These are phyloP conservation scores for Epichloe typhina DNA, from an alignment of 2,329 filamentous ascomycete species.

Conservation along the genomic window DNA sequence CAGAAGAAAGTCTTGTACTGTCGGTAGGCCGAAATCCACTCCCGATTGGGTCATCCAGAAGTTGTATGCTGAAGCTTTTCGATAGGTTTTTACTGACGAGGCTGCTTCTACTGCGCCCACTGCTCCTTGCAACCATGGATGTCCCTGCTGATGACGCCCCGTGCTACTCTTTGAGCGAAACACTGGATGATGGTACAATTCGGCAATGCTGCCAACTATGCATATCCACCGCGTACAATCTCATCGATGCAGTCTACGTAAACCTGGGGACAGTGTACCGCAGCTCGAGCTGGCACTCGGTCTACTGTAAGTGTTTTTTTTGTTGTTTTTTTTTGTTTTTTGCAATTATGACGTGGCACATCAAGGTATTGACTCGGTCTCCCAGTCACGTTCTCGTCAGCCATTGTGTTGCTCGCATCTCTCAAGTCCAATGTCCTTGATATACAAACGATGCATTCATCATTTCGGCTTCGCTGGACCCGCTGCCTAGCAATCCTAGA, in stretches of 20 bases:
- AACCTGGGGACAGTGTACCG: background rate
- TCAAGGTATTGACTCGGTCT: background rate
- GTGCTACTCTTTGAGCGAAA: background rate
- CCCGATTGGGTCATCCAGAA: background rate
- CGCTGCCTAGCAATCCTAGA: background rate
- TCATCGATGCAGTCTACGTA: background rate
- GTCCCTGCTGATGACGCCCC: background rate
- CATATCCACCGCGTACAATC: slow-evolving; percentile 1
- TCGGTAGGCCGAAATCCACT: background rate
- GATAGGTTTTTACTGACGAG: slow-evolving; percentile 1
- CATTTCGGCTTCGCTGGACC: slow-evolving; percentile 1
- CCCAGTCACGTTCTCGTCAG: slow-evolving; percentile 1
- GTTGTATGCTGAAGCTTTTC: background rate
- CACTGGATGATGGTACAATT: background rate
- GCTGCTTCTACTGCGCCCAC: background rate
- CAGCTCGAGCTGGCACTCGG: slow-evolving; percentile 3
- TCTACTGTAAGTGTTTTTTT: slow-evolving; percentile 1
- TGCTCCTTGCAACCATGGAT: background rate
- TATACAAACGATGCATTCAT: background rate
- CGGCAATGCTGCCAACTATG: slow-evolving; percentile 2
- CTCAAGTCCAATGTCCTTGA: background rate
- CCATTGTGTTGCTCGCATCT: background rate
- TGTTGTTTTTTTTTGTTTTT: too few species aligned
- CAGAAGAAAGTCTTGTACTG: slow-evolving; percentile 3
- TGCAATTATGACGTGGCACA: background rate